phyloP scores from a whole-genome alignment of 768 basidiomycete genomes.

The Termitomyces sp. region DNA sequence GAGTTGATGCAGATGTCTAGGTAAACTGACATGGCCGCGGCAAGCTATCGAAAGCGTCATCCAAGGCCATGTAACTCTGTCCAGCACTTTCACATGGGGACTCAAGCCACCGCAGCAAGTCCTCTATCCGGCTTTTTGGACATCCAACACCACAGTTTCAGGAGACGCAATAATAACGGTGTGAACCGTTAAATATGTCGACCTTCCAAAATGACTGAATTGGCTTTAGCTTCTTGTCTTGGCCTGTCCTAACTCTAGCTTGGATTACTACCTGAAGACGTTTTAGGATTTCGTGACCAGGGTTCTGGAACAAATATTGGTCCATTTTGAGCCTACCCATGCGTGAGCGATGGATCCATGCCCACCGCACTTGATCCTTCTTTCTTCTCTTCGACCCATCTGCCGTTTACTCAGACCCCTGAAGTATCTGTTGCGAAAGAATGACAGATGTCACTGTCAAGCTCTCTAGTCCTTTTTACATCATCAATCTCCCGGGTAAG shows the following conservation, averaged over 20 bases:
- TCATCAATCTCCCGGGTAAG: background rate
- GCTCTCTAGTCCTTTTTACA: background rate
- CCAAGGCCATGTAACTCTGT: background rate
- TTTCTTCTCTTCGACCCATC: background rate
- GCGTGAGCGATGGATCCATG: background rate
- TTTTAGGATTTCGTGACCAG: background rate
- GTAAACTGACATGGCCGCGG: background rate
- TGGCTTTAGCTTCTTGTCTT: background rate
- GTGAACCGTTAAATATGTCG: background rate
- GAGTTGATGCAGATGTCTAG: background rate
- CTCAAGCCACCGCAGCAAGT: background rate
- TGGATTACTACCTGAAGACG: background rate
- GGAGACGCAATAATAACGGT: background rate
- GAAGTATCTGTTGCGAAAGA: background rate
- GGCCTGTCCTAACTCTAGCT: background rate
- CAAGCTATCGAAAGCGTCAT: background rate
- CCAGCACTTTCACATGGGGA: background rate
- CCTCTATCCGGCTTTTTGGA: background rate
- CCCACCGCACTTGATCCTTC: background rate
- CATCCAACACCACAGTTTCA: background rate
- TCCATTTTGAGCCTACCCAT: background rate
- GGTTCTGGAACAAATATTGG: background rate
- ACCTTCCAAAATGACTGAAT: background rate
- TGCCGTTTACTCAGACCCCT: background rate
- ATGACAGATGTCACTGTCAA: background rate